A percentile compares a stretch with the other conserved stretches of the same genome.
phyloP scores from a whole-genome alignment of 768 basidiomycete species.

The Lepiota venenata region DNA sequence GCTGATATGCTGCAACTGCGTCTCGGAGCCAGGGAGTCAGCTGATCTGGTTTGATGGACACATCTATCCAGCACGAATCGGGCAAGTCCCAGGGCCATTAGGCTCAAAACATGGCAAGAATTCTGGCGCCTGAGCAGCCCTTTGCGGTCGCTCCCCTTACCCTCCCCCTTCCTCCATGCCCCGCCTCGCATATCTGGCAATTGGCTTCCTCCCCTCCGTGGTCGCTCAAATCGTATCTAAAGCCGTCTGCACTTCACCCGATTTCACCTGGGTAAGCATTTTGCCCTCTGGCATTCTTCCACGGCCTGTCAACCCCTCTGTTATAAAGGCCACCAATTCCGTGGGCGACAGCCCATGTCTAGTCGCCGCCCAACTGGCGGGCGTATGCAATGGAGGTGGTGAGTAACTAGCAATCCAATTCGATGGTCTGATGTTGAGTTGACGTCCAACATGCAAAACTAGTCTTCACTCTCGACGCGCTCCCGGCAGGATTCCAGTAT shows the following conservation, averaged over 20 bases:
- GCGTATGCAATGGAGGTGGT: constrained; percentile 38
- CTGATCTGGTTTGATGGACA: too few relatives aligned
- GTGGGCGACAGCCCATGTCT: constrained; percentile 38
- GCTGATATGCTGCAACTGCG: too few relatives aligned
- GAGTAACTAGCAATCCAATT: constrained; percentile 6
- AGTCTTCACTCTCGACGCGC: constrained; percentile 32
- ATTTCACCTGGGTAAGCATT: constrained; percentile 2
- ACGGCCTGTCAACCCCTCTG: neutral
- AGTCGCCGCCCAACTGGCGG: constrained; percentile 39
- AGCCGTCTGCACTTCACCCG: neutral
- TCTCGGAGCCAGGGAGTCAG: too few relatives aligned
- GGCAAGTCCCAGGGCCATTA: constrained; percentile 7
- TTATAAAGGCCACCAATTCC: constrained; percentile 35
- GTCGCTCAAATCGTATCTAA: neutral
- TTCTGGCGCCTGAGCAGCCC: neutral
- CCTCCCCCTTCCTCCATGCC: constrained; percentile 2
- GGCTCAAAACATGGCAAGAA: constrained; percentile 1
- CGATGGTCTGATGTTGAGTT: too few relatives aligned
- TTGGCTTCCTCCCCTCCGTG: constrained; percentile 1
- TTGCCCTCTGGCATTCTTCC: neutral
- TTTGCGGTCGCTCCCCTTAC: neutral
- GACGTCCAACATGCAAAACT: constrained; percentile 2
- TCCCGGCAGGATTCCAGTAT: constrained; percentile 28
- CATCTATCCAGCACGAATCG: neutral
- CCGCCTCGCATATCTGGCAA: neutral